Evolutionary conservation across 805 yeast genomes (phyloP), one percentile per base, ranked within the genome.

Genomic region (Kodamaea sagamina): DNA sequence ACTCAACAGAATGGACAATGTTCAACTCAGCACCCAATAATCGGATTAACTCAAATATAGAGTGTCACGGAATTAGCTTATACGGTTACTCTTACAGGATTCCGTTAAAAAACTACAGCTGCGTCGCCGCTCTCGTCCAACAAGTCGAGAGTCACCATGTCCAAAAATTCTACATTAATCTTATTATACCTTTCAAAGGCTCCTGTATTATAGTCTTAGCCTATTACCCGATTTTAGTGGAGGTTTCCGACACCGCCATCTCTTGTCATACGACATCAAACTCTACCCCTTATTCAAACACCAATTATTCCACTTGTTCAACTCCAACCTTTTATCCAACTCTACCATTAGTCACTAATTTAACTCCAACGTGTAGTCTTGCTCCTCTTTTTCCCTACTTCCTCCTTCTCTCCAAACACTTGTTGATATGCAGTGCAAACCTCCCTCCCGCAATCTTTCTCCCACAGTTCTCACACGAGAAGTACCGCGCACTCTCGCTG

Each of bases 381-480:
- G 7, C 4, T 6, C 24, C 24, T 8, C 8, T 21, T 8, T 6
- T 8, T 6, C 24, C 24, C 24, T 29, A 29, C 34, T 29, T 51
- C 26, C 64, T 70, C 45, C 86, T 75, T 9, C 97, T 86, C 34
- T 88, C 87, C 17, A 89, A 63, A 59, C 99, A 92, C 54, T 96
- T 81, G 59, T 89, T 95, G 22, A 92, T 74, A 64, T 92, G 99
- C 32, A 87, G 89, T 2, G 98, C 97, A 72, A 88, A 90, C 46
- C 99, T 71, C 28, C 87, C 84, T 1, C 96, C 96, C 0, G 96
- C 92, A 6, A 92, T 84, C 55, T 84, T 88, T 44, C 99, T 72
- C 13, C 79, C 82, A 63, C 99, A 92, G 51, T 86, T 84, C 4
- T 75, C 74, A 65, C 99, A 92, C 43, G 71, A 77, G 54, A 89